Percentiles rank a stretch among this genome's conserved stretches.
phyloP scores from a whole-genome alignment of 2,329 filamentous ascomycete genomes.

The Pseudomassariella vexata region DNA sequence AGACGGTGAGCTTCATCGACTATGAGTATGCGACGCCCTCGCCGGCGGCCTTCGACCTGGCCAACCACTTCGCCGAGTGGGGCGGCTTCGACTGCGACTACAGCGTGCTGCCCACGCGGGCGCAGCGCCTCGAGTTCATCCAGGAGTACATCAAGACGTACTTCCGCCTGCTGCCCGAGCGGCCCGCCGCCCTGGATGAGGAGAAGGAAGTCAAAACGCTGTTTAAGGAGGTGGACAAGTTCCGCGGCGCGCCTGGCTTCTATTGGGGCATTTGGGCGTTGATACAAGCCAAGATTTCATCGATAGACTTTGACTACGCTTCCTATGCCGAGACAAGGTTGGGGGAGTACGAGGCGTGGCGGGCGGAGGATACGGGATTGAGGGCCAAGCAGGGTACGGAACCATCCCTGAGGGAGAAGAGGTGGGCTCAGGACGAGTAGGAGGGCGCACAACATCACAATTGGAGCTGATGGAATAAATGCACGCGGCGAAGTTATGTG shows the following conservation, averaged over 20 bases:
- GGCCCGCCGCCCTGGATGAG: constrained; percentile 31
- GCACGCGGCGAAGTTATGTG: not conserved
- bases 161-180: constrained; percentile 41
- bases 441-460: not conserved
- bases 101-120: constrained; percentile 69
- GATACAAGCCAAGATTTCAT: constrained; percentile 89
- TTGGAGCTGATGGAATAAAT: not conserved
- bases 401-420: constrained; percentile 63
- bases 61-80: constrained; percentile 99
- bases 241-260: constrained; percentile 84
- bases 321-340: constrained; percentile 81
- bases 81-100: constrained; percentile 95
- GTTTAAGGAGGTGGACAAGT: constrained; percentile 76
- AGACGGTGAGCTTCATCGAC: constrained; percentile 81
- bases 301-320: constrained; percentile 96
- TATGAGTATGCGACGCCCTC: constrained; percentile 97
- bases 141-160: constrained; percentile 77
- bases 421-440: constrained; percentile 61
- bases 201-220: constrained; percentile 64
- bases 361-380: constrained; percentile 63
- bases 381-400: constrained; percentile 38
- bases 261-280: constrained; percentile 91
- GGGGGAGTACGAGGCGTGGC: constrained; percentile 91
- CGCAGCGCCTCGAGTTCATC: constrained; percentile 75
- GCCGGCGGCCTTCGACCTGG: constrained; percentile 90